These are phyloP conservation scores for Lipomyces starkeyi DNA, from an alignment of 805 yeast species.

Conservation along the genomic window DNA sequence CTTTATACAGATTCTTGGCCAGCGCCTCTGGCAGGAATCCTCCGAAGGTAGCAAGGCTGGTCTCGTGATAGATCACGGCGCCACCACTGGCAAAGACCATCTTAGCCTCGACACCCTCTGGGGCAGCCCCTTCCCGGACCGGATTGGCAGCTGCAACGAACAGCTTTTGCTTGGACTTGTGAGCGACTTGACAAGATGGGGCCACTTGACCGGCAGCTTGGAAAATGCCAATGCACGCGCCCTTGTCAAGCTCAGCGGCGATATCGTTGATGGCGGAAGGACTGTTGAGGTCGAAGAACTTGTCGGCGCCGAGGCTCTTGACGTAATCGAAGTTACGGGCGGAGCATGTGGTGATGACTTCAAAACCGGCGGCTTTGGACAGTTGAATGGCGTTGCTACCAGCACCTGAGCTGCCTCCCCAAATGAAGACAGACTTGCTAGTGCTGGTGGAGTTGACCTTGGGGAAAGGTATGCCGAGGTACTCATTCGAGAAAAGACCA, in stretches of 20 bases:
- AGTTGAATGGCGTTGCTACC: conserved; percentile 65
- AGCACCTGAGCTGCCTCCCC: conserved; percentile 74
- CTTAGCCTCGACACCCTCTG: not conserved
- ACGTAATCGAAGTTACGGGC: conserved; percentile 52
- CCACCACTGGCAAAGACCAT: not conserved
- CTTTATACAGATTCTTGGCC: not conserved
- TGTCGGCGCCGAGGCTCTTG: conserved; percentile 58
- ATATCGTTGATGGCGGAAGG: conserved; percentile 5
- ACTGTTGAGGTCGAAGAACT: conserved; percentile 54
- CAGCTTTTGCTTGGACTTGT: too few species aligned
- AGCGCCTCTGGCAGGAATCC: conserved; percentile 6
- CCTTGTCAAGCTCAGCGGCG: not conserved
- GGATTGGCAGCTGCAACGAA: too few species aligned
- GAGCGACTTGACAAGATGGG: too few species aligned
- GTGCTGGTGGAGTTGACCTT: not conserved
- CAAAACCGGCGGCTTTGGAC: conserved; percentile 57
- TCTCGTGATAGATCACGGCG: not conserved
- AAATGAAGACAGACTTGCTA: conserved; percentile 49
- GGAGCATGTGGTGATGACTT: conserved; percentile 59
- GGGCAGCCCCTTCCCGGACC: not conserved
- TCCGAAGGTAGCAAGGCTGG: not conserved
- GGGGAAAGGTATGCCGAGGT: conserved; percentile 11
- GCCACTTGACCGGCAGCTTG: not conserved
- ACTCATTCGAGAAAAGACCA: conserved; percentile 9
- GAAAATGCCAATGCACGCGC: not conserved